phyloP scores from a whole-genome alignment of 306 rosid genomes.

The Casuarina equisetifolia region DNA sequence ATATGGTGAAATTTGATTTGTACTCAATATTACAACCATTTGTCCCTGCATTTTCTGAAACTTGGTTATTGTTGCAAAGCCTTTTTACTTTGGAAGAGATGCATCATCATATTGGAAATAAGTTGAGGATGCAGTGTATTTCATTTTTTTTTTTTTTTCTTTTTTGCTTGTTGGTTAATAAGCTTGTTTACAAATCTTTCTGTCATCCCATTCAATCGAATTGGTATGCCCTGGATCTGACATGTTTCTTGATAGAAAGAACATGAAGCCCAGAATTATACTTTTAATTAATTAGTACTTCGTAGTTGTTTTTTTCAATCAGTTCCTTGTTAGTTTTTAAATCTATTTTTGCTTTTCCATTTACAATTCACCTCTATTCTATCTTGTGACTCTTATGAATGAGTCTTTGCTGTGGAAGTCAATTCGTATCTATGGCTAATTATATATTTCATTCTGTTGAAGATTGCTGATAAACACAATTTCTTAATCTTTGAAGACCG shows the following conservation, averaged over 20 bases:
- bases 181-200: neutral
- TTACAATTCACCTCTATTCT: neutral
- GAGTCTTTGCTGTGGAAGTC: constrained; percentile 13
- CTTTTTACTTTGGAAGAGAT: no score
- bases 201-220: neutral
- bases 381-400: neutral
- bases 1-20: neutral
- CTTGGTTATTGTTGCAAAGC: no score
- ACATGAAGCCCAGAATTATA: no score
- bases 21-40: no score
- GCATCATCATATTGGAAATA: neutral
- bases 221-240: no score
- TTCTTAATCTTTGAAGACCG: constrained; percentile 95
- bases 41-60: neutral
- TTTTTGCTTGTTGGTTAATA: neutral
- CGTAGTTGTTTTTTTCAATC: neutral
- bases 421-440: constrained; percentile 26
- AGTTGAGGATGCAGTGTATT: neutral
- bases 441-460: constrained; percentile 28
- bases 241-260: no score
- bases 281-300: neutral
- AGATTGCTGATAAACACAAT: constrained; percentile 84
- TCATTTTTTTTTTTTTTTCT: neutral
- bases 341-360: neutral
- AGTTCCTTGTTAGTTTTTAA: neutral